Evolutionary conservation across 2,329 filamentous ascomycete species (phyloP), one percentile per base, ranked within the genome.

Genomic region (Magnaporthiopsis rhizophila): DNA sequence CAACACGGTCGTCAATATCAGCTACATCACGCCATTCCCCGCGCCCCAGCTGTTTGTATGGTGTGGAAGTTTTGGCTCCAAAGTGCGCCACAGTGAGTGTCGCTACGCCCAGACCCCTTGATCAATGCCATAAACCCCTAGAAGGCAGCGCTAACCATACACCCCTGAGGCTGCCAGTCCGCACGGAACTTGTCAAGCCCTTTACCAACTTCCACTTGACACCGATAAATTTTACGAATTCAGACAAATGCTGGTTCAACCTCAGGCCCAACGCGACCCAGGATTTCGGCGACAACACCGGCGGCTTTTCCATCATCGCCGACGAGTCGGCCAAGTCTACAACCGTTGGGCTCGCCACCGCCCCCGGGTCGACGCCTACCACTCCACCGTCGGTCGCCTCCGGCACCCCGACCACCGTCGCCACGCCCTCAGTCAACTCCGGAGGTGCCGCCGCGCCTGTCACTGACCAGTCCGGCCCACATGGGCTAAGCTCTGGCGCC

Each of bases 231-330:
- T 61, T 61, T 13, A 26, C 59, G 2, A 38, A 21, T 28, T 18
- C 30, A n/a, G 59, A 61, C 26, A 26, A 24, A 4, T 61, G 59
- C 36, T 61, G 59, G 59, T 61, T 61, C 12, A 61, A 61, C 38
- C 32, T 61, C 3, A 34, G n/a, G 34, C 59, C 59, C 12, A 28
- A 45, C 24, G 32, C 6, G 8, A 21, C 13, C 6, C 7, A 36
- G 11, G 34, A 36, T 1, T 45, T 2, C 15, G 59, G 59, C 36
- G 59, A 36, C 2, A 61, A 61, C 59, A 50, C 30, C 3, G 59
- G n/a, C 11, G 30, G 24, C 36, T 61, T 61, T 21, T 38, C 6
- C 12, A 45, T 61, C 13, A 2, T 45, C 15, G n/a, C 34, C n/a
- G 59, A n/a, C 24, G 18, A 26, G 24, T 24, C 24, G 45, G 45